phyloP scores from a whole-genome alignment of 148 eudicot species.

The Vaccinium corymbosum region DNA sequence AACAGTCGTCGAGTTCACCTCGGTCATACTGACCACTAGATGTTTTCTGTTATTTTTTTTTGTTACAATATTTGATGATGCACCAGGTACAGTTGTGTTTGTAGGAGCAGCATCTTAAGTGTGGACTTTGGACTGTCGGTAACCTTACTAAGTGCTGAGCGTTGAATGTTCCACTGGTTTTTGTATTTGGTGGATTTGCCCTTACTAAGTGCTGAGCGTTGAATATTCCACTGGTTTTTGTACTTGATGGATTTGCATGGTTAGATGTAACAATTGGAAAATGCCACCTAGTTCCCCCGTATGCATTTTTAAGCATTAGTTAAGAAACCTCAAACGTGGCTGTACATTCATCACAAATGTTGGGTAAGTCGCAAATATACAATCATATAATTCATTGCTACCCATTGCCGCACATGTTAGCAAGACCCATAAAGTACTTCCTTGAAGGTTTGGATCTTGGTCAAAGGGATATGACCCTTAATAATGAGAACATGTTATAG shows the following conservation, averaged over 20 bases:
- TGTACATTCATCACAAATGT: neutral
- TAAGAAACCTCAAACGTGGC: neutral
- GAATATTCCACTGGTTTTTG: too few species aligned
- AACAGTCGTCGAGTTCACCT: neutral
- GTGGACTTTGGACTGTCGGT: neutral
- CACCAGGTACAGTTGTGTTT: neutral
- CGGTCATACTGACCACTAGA: neutral
- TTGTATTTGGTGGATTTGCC: neutral
- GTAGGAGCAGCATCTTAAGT: neutral
- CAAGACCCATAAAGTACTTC: neutral
- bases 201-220: too few species aligned
- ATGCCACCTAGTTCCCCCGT: neutral
- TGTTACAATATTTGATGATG: neutral
- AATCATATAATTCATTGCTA: neutral
- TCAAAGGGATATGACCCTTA: neutral
- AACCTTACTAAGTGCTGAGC: constrained; percentile 7
- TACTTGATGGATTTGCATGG: neutral
- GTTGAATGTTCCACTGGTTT: neutral
- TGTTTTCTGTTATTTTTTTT: neutral
- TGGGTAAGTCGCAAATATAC: neutral
- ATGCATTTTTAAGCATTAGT: neutral
- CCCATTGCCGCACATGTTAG: neutral
- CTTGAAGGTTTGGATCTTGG: neutral
- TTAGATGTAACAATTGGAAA: neutral
- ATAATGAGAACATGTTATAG: neutral